A percentile compares a stretch with the other conserved stretches of the same genome.
Evolutionary conservation across 2,329 filamentous ascomycete genomes (phyloP).

Genomic region (Ceratocystis papillata): DNA sequence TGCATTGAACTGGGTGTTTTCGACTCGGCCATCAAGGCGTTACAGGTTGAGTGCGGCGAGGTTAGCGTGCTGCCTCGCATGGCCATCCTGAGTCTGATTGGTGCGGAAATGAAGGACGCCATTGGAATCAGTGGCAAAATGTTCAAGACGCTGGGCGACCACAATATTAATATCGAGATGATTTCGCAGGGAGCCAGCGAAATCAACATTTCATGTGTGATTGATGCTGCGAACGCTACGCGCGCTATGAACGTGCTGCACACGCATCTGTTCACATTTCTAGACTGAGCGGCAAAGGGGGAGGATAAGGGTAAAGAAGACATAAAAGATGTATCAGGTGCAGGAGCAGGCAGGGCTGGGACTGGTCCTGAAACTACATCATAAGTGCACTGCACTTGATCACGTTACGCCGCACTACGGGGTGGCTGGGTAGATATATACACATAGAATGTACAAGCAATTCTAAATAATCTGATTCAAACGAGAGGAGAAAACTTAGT

Average conservation of each 20-base stretch:
- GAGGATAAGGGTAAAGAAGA: not conserved
- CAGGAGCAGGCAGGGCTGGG: not conserved
- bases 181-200: conserved; percentile 97
- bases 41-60: conserved; percentile 64
- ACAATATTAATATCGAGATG: conserved; percentile 97
- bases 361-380: too few species aligned
- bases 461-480: too few species aligned
- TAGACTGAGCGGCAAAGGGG: conserved; percentile 46
- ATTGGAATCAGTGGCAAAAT: conserved; percentile 83
- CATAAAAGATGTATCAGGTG: not conserved
- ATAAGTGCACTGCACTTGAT: too few species aligned
- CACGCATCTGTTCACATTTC: conserved; percentile 91
- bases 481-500: too few species aligned
- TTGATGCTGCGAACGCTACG: conserved; percentile 80
- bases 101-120: conserved; percentile 97
- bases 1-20: conserved; percentile 53
- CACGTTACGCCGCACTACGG: too few species aligned
- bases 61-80: conserved; percentile 85
- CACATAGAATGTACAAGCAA: too few species aligned
- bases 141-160: conserved; percentile 87
- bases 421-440: too few species aligned
- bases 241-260: conserved; percentile 93
- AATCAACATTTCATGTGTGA: conserved; percentile 98
- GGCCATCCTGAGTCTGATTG: conserved; percentile 91
- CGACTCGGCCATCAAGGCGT: conserved; percentile 56